phyloP scores from a whole-genome alignment of 495 filamentous ascomycete species.

The Podospora sp. region DNA sequence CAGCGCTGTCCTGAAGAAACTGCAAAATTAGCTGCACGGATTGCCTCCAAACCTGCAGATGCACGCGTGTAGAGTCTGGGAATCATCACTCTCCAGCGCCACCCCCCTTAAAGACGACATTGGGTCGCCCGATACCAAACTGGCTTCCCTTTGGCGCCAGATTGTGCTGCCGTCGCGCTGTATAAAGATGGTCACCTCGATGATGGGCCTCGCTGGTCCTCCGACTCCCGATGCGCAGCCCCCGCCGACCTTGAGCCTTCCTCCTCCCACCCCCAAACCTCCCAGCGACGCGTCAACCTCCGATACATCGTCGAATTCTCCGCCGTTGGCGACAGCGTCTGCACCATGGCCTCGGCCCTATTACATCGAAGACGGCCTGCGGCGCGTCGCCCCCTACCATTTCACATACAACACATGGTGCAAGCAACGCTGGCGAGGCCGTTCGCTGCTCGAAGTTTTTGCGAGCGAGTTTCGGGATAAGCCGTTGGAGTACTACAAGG shows the following conservation, averaged over 20 bases:
- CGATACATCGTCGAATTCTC: not conserved
- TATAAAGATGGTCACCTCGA: constrained; percentile 2
- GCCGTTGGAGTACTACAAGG: constrained; percentile 80
- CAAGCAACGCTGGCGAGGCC: constrained; percentile 85
- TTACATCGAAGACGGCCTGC: constrained; percentile 75
- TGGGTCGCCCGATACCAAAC: not conserved
- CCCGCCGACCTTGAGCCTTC: not conserved
- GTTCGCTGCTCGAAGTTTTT: constrained; percentile 77
- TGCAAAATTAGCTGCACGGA: too few relatives aligned
- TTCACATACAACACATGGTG: constrained; percentile 94
- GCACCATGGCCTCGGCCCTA: constrained; percentile 72
- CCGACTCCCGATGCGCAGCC: not conserved
- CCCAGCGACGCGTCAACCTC: not conserved
- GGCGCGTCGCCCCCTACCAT: constrained; percentile 84
- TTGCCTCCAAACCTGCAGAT: not conserved
- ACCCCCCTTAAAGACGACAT: not conserved
- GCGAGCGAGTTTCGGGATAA: constrained; percentile 84
- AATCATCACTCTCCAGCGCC: not conserved
- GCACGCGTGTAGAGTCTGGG: not conserved
- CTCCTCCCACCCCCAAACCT: not conserved
- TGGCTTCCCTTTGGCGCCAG: constrained; percentile 3
- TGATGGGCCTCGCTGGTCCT: constrained; percentile 2
- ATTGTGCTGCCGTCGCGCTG: constrained; percentile 11
- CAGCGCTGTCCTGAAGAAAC: too few relatives aligned
- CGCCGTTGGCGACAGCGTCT: not conserved